These are phyloP conservation scores for Polyporus tsugae DNA, from an alignment of 1,284 basidiomycete genomes.

Conservation along the genomic window DNA sequence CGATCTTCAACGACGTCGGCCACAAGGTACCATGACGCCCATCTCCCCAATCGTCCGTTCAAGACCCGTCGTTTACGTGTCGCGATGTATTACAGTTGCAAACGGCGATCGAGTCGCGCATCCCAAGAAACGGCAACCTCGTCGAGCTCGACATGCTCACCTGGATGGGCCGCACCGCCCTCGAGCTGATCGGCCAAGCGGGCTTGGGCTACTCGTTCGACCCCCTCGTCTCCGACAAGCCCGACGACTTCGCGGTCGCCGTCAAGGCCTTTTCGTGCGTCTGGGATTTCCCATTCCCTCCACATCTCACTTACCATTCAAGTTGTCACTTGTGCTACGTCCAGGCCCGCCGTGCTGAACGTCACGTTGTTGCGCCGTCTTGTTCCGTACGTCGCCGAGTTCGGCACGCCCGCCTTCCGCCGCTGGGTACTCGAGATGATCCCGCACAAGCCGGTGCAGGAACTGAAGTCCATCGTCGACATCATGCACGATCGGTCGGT, in stretches of 20 bases:
- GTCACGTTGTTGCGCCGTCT: slow-evolving; percentile 6
- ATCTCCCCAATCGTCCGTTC: too few species aligned
- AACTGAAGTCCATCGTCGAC: slow-evolving; percentile 31
- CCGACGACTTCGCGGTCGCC: slow-evolving; percentile 36
- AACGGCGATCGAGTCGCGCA: slow-evolving; percentile 29
- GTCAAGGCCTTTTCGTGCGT: slow-evolving; percentile 14
- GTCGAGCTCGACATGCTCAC: slow-evolving; percentile 42
- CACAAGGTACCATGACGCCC: slow-evolving; percentile 12
- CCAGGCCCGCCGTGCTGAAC: background rate
- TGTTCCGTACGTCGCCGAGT: slow-evolving; percentile 14
- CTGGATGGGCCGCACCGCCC: slow-evolving; percentile 46
- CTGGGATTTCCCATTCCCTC: background rate
- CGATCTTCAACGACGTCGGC: slow-evolving; percentile 19
- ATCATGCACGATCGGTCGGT: slow-evolving; percentile 27
- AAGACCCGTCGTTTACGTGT: background rate
- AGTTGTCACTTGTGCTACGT: background rate
- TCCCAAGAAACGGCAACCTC: slow-evolving; percentile 12
- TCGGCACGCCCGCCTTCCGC: slow-evolving; percentile 26
- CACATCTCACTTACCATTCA: background rate
- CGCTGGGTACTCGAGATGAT: slow-evolving; percentile 27
- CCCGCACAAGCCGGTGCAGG: slow-evolving; percentile 30
- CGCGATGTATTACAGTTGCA: slow-evolving; percentile 26
- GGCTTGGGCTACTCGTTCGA: slow-evolving; percentile 48
- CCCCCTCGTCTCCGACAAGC: slow-evolving; percentile 35
- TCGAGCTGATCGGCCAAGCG: slow-evolving; percentile 48